Evolutionary conservation across 768 basidiomycete species (phyloP), one percentile per base, ranked within the genome.

Genomic region (Termitomyces bulborhizus): DNA sequence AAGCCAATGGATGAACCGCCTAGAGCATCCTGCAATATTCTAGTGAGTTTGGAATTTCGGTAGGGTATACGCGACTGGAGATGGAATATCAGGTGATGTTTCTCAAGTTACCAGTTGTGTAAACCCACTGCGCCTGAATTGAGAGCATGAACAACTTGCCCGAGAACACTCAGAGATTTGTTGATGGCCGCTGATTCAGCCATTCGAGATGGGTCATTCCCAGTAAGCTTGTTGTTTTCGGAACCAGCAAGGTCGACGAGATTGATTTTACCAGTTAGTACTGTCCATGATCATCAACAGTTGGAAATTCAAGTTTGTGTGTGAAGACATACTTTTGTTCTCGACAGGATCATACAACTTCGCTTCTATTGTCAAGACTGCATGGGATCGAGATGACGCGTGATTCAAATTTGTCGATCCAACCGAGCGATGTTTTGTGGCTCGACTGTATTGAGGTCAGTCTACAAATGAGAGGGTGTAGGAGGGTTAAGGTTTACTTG

Each of bases 201-300:
- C 86, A 94, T 92, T 1, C 93, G 83, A n/a, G 81, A 83, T 1
- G 83, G 74, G 65, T 94, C 88, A 60, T 93, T 94, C 4, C 93
- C 92, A 4, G 93, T 93, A 27, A 88, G 76, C 76, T 90, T 94
- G 68, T 93, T 94, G 64, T 93, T 93, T 71, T 95, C 93, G 0
- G 89, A 92, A 27, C 93, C 93, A 16, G 93, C 93, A 27, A 95
- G 78, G 70, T 95, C 93, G 11, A 93, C 90, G 8, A 94, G 79
- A 60, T 90, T 90, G 53, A 93, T 85, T 66, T 88, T 90, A 9
- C 90, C 91, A 2, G 76, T 79, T 47, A 86, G 66, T 42, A 79
- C 90, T 90, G 57, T 24, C 15, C 29, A 13, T 24, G 29, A n/a
- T 39, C 31, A 36, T 53, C 39, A 49, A 18, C 31, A 43, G 50